Percentiles rank a stretch among this genome's conserved stretches.
Evolutionary conservation across 2,329 filamentous ascomycete genomes (phyloP).

Genomic region (Talaromyces amestolkiae): DNA sequence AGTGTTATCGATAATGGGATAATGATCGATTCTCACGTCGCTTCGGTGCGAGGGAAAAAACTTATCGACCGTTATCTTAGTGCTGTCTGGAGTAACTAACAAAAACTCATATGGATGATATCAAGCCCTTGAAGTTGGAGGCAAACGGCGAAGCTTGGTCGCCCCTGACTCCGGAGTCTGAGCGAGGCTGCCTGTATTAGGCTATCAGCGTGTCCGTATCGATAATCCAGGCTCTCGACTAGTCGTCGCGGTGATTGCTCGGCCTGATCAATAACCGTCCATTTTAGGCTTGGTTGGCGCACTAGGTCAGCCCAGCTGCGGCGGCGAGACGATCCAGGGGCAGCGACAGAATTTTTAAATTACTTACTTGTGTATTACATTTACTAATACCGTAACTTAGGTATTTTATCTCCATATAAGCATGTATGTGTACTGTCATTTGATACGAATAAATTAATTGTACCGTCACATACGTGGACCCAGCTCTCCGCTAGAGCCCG

Average conservation of each 20-base stretch:
- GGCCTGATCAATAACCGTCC: neutral
- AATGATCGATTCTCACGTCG: neutral
- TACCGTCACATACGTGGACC: constrained; percentile 1
- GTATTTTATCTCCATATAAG: no score
- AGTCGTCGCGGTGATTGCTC: neutral
- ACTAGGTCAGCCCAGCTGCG: neutral
- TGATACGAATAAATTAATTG: neutral
- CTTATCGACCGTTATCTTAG: neutral
- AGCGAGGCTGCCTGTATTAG: constrained; percentile 3
- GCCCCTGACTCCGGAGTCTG: neutral
- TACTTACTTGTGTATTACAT: neutral
- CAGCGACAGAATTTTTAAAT: constrained; percentile 1
- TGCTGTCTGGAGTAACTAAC: neutral
- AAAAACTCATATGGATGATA: neutral
- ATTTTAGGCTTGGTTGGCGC: neutral
- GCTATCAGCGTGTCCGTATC: neutral
- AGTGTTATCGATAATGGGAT: neutral
- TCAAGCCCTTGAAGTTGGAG: neutral
- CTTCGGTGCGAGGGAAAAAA: neutral
- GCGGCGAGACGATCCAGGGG: constrained; percentile 1
- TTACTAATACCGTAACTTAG: neutral
- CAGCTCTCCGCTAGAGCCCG: neutral
- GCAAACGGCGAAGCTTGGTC: neutral
- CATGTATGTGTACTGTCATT: neutral
- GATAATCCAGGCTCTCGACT: neutral